Evolutionary conservation across 1,284 basidiomycete species (phyloP), one percentile per base, ranked within the genome.

Genomic region (Ceraceosorus bombacis): DNA sequence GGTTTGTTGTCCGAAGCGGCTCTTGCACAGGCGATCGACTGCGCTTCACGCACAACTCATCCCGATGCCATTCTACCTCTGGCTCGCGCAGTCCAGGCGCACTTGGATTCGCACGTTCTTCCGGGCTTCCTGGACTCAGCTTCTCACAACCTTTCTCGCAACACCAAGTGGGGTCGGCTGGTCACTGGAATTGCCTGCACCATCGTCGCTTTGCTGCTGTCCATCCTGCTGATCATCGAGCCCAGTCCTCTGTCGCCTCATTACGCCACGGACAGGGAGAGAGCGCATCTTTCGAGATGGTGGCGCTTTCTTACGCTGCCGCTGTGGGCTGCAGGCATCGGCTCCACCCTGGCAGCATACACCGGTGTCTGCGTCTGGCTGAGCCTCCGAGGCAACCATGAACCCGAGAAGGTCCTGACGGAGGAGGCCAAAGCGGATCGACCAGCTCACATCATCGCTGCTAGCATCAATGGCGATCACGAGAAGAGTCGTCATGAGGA

Each of bases 291-390:
- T 5, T 27, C 49, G 9, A 57, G 70, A 41, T 70, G 68, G 70
- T 70, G 63, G 61, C 64, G 68, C 10, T 46, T 72, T 3, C 36
- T 67, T 5, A 65, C 64, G 4, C 59, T 60, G 12, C 70, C 70
- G 39, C 54, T 72, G 41, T 72, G 70, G 70, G 60, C 59, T 49
- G 66, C 66, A 1, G 68, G 68, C n/a, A 27, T 72, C 17, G 70
- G 70, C 43, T 72, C 68, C 57, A 58, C 64, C 12, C 56, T 72
- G 3, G 70, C 70, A 49, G 69, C 68, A 41, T 66, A 64, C 38
- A 72, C 70, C 0, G 70, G 70, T 8, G 65, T 72, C 9, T 72
- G 70, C 49, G 68, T 72, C 2, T 72, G 70, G 70, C 62, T 72
- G 13, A 72, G 63, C 6, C 55, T 72, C 13, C 56, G 70, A 4